phyloP scores from a whole-genome alignment of 2,329 filamentous ascomycete species.

The Neoscytalidium dimidiatum region DNA sequence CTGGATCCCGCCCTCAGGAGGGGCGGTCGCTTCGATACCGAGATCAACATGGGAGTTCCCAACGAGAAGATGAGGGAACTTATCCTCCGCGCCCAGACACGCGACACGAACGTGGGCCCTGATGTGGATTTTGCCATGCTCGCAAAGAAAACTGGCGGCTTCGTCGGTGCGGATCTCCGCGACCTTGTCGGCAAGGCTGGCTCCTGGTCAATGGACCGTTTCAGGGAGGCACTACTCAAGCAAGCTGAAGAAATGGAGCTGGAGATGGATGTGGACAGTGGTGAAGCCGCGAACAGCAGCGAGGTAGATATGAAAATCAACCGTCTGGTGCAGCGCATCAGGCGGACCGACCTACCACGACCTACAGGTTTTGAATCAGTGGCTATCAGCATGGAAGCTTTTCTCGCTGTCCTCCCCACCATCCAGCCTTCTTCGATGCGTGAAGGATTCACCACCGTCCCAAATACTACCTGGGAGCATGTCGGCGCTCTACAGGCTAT shows the following conservation, averaged over 20 bases:
- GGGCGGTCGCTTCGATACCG: constrained; percentile 76
- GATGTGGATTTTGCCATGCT: constrained; percentile 74
- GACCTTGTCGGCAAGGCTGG: constrained; percentile 68
- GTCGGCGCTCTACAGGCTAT: constrained; percentile 83
- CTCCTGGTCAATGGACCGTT: constrained; percentile 64
- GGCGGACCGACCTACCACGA: constrained; percentile 50
- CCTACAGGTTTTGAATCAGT: constrained; percentile 58
- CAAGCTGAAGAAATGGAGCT: constrained; percentile 36
- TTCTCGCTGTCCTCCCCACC: constrained; percentile 71
- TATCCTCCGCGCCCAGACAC: constrained; percentile 74
- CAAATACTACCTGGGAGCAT: constrained; percentile 88
- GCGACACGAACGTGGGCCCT: constrained; percentile 62
- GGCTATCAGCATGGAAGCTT: constrained; percentile 66
- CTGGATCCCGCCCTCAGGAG: constrained; percentile 76
- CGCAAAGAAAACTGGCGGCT: constrained; percentile 85
- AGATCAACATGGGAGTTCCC: constrained; percentile 85
- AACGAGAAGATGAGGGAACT: constrained; percentile 74
- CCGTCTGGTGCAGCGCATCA: constrained; percentile 54
- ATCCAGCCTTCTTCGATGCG: constrained; percentile 82
- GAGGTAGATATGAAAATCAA: constrained; percentile 32
- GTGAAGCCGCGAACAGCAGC: constrained; percentile 12
- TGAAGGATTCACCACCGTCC: constrained; percentile 93
- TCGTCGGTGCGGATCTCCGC: constrained; percentile 86
- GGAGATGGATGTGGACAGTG: constrained; percentile 56
- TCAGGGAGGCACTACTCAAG: constrained; percentile 53